phyloP scores from a whole-genome alignment of 2,329 filamentous ascomycete genomes.

The Talaromyces piceae region DNA sequence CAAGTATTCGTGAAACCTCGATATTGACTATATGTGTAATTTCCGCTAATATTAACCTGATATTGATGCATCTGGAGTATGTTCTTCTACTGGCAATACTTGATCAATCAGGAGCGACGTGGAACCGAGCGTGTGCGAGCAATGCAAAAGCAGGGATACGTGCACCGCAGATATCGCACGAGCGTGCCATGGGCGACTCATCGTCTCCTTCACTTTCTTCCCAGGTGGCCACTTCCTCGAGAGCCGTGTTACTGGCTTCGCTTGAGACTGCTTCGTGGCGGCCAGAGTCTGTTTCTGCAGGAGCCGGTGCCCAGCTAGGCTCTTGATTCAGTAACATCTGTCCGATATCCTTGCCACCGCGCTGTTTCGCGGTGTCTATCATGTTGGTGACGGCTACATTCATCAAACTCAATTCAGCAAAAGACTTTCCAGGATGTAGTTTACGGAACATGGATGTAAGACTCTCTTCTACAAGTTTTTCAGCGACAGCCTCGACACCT shows the following conservation, averaged over 20 bases:
- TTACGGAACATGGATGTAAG: slow-evolving; percentile 66
- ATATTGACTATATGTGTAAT: too few relatives aligned
- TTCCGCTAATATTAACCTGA: not conserved
- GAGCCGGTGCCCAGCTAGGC: slow-evolving; percentile 50
- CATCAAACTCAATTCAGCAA: slow-evolving; percentile 75
- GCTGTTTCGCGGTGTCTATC: slow-evolving; percentile 50
- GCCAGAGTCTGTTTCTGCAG: not conserved
- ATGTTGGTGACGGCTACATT: slow-evolving; percentile 89
- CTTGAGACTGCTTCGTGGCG: slow-evolving; percentile 11
- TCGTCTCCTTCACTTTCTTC: slow-evolving; percentile 27
- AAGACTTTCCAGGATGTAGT: slow-evolving; percentile 60
- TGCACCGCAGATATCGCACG: slow-evolving; percentile 39
- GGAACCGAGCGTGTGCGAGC: slow-evolving; percentile 43
- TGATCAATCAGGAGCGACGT: slow-evolving; percentile 24
- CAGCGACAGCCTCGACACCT: slow-evolving; percentile 52
- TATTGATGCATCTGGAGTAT: not conserved
- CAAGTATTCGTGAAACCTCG: too few relatives aligned
- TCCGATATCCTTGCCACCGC: slow-evolving; percentile 66
- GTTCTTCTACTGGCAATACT: not conserved
- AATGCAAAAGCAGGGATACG: slow-evolving; percentile 45
- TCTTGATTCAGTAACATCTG: slow-evolving; percentile 76
- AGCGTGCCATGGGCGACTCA: slow-evolving; percentile 18
- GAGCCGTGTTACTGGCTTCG: too few relatives aligned
- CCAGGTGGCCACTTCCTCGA: slow-evolving; percentile 25
- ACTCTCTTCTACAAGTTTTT: slow-evolving; percentile 61